A percentile compares a stretch with the other conserved stretches of the same genome.
Conservation (phyloP, 2,329 filamentous ascomycete genomes). For the Davidsoniella eucalypti region DNA sequence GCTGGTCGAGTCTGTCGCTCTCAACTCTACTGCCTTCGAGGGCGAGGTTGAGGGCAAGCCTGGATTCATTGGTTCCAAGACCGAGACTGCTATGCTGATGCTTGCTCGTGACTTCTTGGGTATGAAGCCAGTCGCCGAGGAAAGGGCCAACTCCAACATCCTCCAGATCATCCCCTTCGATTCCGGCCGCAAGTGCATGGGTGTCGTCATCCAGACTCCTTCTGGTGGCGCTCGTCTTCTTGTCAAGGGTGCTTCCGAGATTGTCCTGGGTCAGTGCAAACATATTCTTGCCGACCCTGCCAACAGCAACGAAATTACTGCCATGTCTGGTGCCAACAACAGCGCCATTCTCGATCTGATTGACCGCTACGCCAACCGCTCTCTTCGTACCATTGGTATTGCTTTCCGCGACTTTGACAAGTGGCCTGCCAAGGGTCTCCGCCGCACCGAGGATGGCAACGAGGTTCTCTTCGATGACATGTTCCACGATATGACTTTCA, state of each 20-base stretch:
- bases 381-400: constrained; percentile 70
- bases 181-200: constrained; percentile 59
- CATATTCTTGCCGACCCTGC: constrained; percentile 34
- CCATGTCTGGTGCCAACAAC: constrained; percentile 35
- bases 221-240: constrained; percentile 38
- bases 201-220: constrained; percentile 35
- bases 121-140: constrained; percentile 47
- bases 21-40: constrained; percentile 63
- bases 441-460: constrained; percentile 35
- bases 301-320: constrained; percentile 23
- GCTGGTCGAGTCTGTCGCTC: constrained; percentile 40
- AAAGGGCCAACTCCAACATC: constrained; percentile 42
- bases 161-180: constrained; percentile 61
- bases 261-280: constrained; percentile 40
- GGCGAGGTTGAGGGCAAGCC: constrained; percentile 50
- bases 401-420: constrained; percentile 69
- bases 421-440: constrained; percentile 59
- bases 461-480: constrained; percentile 50
- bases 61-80: constrained; percentile 62
- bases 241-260: constrained; percentile 50
- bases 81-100: constrained; percentile 57
- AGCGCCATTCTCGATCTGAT: constrained; percentile 50
- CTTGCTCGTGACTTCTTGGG: constrained; percentile 50
- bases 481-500: constrained; percentile 49
- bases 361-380: constrained; percentile 59